Evolutionary conservation across 257 asterid species (phyloP), one percentile per base, ranked within the genome.

Genomic region (Solanum peruvianum): DNA sequence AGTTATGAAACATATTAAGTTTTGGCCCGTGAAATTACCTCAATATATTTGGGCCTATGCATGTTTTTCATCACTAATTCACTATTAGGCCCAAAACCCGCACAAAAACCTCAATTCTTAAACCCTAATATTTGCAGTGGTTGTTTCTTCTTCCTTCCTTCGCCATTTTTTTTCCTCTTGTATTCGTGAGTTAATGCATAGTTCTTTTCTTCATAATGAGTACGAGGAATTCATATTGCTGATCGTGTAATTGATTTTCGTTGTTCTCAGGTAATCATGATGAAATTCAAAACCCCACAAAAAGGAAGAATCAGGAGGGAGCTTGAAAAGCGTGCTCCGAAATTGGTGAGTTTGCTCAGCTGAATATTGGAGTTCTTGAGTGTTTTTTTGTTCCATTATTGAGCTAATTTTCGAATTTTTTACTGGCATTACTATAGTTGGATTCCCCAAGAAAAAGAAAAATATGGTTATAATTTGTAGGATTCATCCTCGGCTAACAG

Each of bases 301-400:
- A 76, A 76, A 76, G 83, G 83, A 76, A 76, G 83, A 76, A 76
- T 76, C 35, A 76, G 60, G 5, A 76, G 83, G 60, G 83, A 76
- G 83, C 83, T 76, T 42, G 83, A 76, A 42, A 76, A 76, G 13
- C 83, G 83, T 76, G 83, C 83, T 76, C 99, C 99, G 6, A 96
- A 94, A 86, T 94, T 96, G 35, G 99, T 94, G 85, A 91, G 82
- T 73, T 73, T 21, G 2, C 31, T 2, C 25, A 9, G 44, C 44
- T 9, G 78, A 71, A 71, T 33, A 70, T 4, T 71, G 25, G 23
- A 23, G 3, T 70, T 18, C 23, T 9, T 31, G 44, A 15, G 44
- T 70, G 44, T 71, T 71, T 9, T n/a, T 71, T 71, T 18, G 44
- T 9, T 33, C 12, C 44, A 71, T 71, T 70, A 16, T 69, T 29